Evolutionary conservation across 106 monocot genomes (phyloP), one percentile per base, ranked within the genome.

Genomic region (Dactylorhiza incarnata): DNA sequence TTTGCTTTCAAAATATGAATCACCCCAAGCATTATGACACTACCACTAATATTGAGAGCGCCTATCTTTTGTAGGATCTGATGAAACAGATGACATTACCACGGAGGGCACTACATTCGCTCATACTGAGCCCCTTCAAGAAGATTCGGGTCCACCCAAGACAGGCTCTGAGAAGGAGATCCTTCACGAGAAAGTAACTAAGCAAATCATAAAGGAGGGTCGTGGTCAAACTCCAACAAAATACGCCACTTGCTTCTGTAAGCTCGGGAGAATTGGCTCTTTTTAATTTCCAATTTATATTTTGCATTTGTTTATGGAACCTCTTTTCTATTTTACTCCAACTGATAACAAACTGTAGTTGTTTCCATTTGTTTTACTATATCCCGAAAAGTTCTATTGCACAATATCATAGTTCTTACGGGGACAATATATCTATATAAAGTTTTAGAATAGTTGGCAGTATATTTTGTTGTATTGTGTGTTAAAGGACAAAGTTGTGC

Each of bases 181-280:
- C 65, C 90, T 95, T 78, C 88, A 95, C 62, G 93, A 92, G 62
- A 93, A 90, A 81, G 93, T 95, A 29, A 85, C 80, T 16, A 95
- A 95, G 68, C 92, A 95, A 83, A 77, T 95, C 48, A 88, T 95
- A 54, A 93, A 90, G 63, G 90, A 95, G 75, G 95, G 95, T 67
- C 85, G 87, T 81, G 95, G 95, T 45, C 79, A 82, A 53, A 83
- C 55, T 68, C 95, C 95, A 6, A 37, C 82, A 68, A 89, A 79
- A 16, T 83, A 80, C 1, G 76, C 95, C 3, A 93, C 95, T 14
- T 95, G 95, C 79, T 95, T 95, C 70, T 80, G 95, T 95, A 88
- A 95, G 90, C 83, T 15, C 29, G n/a, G n/a, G 58, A 45, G 50
- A 49, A 49, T 74, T 22, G 16, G 14, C 71, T 71, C 22, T 45